Conservation (phyloP, 2,329 filamentous ascomycete genomes). For the Aspergillus chevalieri region DNA sequence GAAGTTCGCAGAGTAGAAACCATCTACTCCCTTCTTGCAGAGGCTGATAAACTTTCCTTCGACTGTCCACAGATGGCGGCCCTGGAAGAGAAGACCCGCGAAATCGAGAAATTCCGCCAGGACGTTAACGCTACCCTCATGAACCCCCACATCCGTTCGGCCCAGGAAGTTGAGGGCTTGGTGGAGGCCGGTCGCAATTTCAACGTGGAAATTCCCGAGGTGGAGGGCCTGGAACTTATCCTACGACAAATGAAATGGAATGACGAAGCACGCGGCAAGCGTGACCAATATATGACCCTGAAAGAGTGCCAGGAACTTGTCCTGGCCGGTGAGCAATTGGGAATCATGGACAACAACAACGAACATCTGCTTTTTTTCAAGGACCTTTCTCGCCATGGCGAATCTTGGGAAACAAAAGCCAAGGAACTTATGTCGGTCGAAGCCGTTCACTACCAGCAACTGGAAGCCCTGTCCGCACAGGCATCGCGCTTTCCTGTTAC, state of each 20-base stretch:
- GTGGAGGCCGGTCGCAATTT: slow-evolving; percentile 85
- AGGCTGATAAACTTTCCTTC: slow-evolving; percentile 83
- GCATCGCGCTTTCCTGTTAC: slow-evolving; percentile 75
- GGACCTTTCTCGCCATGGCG: slow-evolving; percentile 68
- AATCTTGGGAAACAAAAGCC: slow-evolving; percentile 88
- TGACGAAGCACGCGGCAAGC: slow-evolving; percentile 64
- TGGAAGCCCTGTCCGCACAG: slow-evolving; percentile 84
- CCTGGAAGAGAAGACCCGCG: slow-evolving; percentile 75
- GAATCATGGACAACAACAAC: slow-evolving; percentile 72
- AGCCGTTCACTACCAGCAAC: slow-evolving; percentile 84
- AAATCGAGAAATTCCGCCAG: slow-evolving; percentile 77
- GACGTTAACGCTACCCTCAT: slow-evolving; percentile 66
- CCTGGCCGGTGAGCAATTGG: slow-evolving; percentile 67
- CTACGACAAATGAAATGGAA: slow-evolving; percentile 87
- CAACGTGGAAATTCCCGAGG: slow-evolving; percentile 84
- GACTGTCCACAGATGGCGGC: slow-evolving; percentile 86
- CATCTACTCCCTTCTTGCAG: slow-evolving; percentile 73
- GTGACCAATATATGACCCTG: slow-evolving; percentile 63
- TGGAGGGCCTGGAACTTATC: slow-evolving; percentile 72
- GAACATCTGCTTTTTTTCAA: slow-evolving; percentile 70
- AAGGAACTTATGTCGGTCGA: slow-evolving; percentile 90
- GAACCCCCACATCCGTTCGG: slow-evolving; percentile 57
- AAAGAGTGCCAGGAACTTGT: slow-evolving; percentile 75
- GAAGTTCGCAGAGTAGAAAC: slow-evolving; percentile 85
- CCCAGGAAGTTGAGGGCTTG: slow-evolving; percentile 77